Evolutionary conservation across 805 yeast genomes (phyloP), one percentile per base, ranked within the genome.

Genomic region (Kodamaea hsintzibuensis): DNA sequence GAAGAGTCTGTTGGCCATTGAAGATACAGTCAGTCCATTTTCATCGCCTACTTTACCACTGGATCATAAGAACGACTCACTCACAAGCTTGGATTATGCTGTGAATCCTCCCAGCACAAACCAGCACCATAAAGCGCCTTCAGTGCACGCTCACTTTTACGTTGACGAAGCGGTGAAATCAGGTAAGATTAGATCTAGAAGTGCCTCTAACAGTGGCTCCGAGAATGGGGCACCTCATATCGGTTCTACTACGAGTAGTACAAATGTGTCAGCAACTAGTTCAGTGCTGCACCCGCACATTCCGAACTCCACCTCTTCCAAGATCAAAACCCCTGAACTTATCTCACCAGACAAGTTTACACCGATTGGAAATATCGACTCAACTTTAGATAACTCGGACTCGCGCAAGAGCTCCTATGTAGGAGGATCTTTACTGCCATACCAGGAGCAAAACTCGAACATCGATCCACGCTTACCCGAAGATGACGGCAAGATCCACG

Each of bases 101-200:
- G 42, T 56, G 33, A 61, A 61, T 38, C 75, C 77, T 2, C 78
- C 79, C 3, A 59, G 50, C 12, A 66, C 63, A 8, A 58, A 63
- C 37, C 47, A 57, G 1, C 87, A 82, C 62, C 81, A 81, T 60
- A 80, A 83, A 65, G 65, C 80, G 17, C 79, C 88, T 14, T 80
- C 89, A 0, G 85, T 86, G 57, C 96, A 89, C 69, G 91, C 95
- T 0, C 96, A 88, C 69, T 89, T 89, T 65, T 81, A 79, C 59
- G 84, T 83, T 8, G 88, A 85, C 56, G 92, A 88, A 53, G 77
- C 86, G 1, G 65, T 83, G n/a, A 85, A 82, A 62, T 85, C 70
- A 6, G 66, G 60, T 8, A 74, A 73, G 53, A 53, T 62, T 3
- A 53, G 78, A 40, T 72, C 78, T 2, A 64, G 80, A 52, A 74